Conservation (phyloP, 2,329 filamentous ascomycete species). For the Catunica adiposa region DNA sequence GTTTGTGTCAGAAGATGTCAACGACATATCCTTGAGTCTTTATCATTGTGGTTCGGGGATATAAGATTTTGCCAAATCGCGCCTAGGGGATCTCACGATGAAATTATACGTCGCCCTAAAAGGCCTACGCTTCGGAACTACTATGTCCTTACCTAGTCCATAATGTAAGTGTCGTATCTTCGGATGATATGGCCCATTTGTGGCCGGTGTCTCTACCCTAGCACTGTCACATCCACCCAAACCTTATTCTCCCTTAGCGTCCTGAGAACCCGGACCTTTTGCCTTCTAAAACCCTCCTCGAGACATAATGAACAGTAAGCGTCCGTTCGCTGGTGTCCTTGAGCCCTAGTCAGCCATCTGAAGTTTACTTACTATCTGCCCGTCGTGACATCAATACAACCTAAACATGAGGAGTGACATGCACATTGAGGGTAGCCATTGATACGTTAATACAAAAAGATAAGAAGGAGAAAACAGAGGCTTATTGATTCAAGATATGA, state of each 20-base stretch:
- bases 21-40: too few relatives aligned
- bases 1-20: too few relatives aligned
- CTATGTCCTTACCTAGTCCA: too few relatives aligned
- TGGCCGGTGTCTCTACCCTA: not conserved
- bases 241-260: not conserved
- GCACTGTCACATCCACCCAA: not conserved
- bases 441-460: too few relatives aligned
- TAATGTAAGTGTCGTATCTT: not conserved
- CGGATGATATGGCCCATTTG: not conserved
- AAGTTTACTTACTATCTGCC: not conserved
- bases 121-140: too few relatives aligned
- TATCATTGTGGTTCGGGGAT: too few relatives aligned
- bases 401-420: not conserved
- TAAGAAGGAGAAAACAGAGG: too few relatives aligned
- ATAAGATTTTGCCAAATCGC: too few relatives aligned
- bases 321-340: not conserved
- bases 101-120: too few relatives aligned
- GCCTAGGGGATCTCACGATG: too few relatives aligned
- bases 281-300: not conserved
- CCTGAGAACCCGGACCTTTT: not conserved
- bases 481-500: too few relatives aligned
- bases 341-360: not conserved
- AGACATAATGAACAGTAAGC: constrained; percentile 4
- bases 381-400: not conserved
- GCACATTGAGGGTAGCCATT: not conserved